These are phyloP conservation scores for Leccinum barrowsii DNA, from an alignment of 768 basidiomycete species.

Conservation along the genomic window DNA sequence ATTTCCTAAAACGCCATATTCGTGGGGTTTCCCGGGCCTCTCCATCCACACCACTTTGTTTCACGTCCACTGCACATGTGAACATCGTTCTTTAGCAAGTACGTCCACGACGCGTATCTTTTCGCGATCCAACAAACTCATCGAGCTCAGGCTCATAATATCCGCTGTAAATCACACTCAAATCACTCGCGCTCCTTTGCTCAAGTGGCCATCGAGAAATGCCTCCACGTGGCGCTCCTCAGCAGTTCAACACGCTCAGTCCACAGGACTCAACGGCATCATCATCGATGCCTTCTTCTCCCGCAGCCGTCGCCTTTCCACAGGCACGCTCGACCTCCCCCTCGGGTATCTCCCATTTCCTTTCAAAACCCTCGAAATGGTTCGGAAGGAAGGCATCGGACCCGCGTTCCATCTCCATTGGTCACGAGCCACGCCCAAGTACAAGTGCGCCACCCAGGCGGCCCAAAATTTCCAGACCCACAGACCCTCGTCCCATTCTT, in stretches of 20 bases:
- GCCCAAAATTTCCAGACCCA: conserved; percentile 81
- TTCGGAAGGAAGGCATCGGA: conserved; percentile 59
- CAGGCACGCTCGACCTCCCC: conserved; percentile 60
- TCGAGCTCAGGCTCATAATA: background rate
- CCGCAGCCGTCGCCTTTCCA: conserved; percentile 38
- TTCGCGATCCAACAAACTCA: background rate
- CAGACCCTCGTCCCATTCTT: conserved; percentile 75
- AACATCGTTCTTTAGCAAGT: conserved; percentile 8
- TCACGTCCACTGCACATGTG: conserved; percentile 20
- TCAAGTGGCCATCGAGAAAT: conserved; percentile 27
- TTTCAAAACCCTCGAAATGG: conserved; percentile 70
- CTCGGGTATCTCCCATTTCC: conserved; percentile 57
- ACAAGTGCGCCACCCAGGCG: conserved; percentile 48
- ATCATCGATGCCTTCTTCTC: conserved; percentile 29
- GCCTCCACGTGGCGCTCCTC: conserved; percentile 48
- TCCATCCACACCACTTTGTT: conserved; percentile 4
- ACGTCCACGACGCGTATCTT: conserved; percentile 10
- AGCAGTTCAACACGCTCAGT: conserved; percentile 38
- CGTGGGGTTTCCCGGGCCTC: background rate
- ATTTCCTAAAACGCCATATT: conserved; percentile 20
- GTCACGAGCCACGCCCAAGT: conserved; percentile 48
- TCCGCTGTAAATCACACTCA: background rate
- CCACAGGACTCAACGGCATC: conserved; percentile 30
- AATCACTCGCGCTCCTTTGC: background rate
- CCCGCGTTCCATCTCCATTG: conserved; percentile 39